These are phyloP conservation scores for Pelargonium cotyledonis DNA, from an alignment of 441 rosid species.

Conservation along the genomic window DNA sequence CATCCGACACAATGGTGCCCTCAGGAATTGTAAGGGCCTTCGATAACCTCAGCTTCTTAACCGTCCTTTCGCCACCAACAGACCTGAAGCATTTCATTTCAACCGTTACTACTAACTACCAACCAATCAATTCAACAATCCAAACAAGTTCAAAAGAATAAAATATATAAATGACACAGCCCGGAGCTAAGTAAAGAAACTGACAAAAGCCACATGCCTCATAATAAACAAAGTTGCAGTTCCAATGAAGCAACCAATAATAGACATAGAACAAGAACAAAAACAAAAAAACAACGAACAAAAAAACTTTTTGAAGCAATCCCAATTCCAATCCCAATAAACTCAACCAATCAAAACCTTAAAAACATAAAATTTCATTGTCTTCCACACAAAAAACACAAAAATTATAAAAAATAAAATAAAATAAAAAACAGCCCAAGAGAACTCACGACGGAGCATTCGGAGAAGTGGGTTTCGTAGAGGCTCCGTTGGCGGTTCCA, in stretches of 20 bases:
- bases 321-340: neutral
- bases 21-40: constrained; percentile 94
- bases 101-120: neutral
- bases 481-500: constrained; percentile 36
- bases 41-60: constrained; percentile 70
- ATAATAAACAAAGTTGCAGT: neutral
- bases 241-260: neutral
- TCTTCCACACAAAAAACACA: no score
- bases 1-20: constrained; percentile 66
- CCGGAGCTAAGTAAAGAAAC: neutral
- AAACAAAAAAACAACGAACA: no score
- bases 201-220: neutral
- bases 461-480: constrained; percentile 44
- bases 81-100: neutral
- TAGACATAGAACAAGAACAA: neutral
- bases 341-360: neutral
- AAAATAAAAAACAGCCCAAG: no score
- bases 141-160: no score
- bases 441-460: constrained; percentile 21
- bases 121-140: neutral
- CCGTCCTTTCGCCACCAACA: constrained; percentile 71
- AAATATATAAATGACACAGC: neutral
- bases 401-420: no score
- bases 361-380: neutral
- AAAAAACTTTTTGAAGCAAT: neutral